phyloP scores from a whole-genome alignment of 257 asterid species.

The Ilex aquifolium region DNA sequence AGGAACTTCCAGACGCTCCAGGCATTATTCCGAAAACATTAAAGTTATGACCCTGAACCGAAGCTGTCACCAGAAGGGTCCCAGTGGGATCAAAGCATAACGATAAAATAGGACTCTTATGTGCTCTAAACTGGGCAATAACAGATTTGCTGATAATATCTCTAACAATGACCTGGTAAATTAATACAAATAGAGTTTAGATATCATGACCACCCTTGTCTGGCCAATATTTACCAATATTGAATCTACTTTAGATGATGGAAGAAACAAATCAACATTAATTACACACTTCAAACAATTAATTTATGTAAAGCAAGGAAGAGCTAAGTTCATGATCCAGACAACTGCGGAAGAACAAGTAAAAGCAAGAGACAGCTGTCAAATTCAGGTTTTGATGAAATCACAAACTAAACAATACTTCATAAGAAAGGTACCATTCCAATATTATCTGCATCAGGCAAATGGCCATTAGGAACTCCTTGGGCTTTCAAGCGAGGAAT shows the following conservation, averaged over 20 bases:
- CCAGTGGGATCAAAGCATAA: constrained; percentile 48
- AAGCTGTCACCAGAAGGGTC: constrained; percentile 72
- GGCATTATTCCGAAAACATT: constrained; percentile 73
- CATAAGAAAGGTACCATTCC: constrained; percentile 55
- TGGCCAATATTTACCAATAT: too few species aligned
- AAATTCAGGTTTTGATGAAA: too few species aligned
- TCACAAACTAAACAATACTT: too few species aligned
- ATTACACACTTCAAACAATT: too few species aligned
- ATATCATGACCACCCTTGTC: neutral
- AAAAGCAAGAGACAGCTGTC: too few species aligned
- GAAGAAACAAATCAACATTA: too few species aligned
- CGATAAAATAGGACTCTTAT: constrained; percentile 66
- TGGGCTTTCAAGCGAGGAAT: constrained; percentile 37
- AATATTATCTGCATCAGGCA: constrained; percentile 49
- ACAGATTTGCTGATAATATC: constrained; percentile 61
- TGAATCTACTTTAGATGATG: too few species aligned
- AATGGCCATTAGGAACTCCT: constrained; percentile 49
- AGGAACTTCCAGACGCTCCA: constrained; percentile 16
- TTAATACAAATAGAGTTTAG: neutral
- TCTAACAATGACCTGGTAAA: constrained; percentile 73
- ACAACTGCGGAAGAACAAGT: too few species aligned
- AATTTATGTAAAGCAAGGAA: too few species aligned
- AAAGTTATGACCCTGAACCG: constrained; percentile 88
- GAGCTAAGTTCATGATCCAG: too few species aligned
- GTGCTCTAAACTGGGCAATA: constrained; percentile 87